phyloP scores from a whole-genome alignment of 257 asterid species.

The Salvia miltiorrhiza region DNA sequence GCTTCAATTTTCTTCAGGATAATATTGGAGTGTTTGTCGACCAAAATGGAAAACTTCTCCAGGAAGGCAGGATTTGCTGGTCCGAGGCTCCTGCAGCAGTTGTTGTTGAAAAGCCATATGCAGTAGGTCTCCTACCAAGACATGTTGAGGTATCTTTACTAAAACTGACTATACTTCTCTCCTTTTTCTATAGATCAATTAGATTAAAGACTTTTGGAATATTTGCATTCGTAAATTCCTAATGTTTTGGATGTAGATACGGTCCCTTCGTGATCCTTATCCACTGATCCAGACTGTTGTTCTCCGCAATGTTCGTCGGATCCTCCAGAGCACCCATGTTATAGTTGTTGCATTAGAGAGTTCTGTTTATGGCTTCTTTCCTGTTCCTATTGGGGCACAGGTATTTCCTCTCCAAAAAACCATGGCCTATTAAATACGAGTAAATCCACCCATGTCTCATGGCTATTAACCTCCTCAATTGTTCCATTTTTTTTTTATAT shows the following conservation, averaged over 20 bases:
- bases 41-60: slow-evolving; percentile 97
- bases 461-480: slow-evolving; percentile 14
- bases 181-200: neutral
- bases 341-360: slow-evolving; percentile 74
- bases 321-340: slow-evolving; percentile 60
- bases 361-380: slow-evolving; percentile 85
- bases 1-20: slow-evolving; percentile 52
- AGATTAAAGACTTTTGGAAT: slow-evolving; percentile 8
- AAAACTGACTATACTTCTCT: no score
- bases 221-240: slow-evolving; percentile 26
- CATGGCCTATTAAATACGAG: neutral
- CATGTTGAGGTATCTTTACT: slow-evolving; percentile 77
- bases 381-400: slow-evolving; percentile 99
- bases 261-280: slow-evolving; percentile 91
- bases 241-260: slow-evolving; percentile 54
- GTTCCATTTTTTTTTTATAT: neutral
- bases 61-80: slow-evolving; percentile 97
- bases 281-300: slow-evolving; percentile 92
- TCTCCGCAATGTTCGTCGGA: slow-evolving; percentile 81
- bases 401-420: slow-evolving; percentile 38
- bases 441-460: slow-evolving; percentile 10
- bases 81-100: slow-evolving; percentile 91
- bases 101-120: slow-evolving; percentile 80
- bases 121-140: slow-evolving; percentile 85
- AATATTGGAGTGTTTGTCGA: slow-evolving; percentile 96